Percentiles rank a stretch among this genome's conserved stretches.
phyloP scores from a whole-genome alignment of 768 basidiomycete genomes.

The Tremella yokohamensis region DNA sequence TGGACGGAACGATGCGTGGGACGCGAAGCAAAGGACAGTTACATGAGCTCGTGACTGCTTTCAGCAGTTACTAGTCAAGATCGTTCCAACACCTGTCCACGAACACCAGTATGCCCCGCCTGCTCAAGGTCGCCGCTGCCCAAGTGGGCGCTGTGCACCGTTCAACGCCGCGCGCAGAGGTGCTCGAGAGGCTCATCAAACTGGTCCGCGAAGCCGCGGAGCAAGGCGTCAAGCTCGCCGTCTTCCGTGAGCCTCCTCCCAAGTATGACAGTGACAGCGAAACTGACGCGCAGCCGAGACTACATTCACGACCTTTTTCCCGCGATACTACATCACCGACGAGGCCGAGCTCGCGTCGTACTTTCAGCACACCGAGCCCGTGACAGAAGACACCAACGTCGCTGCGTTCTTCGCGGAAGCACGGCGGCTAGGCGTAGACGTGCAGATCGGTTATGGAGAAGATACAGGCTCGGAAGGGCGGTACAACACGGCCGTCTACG shows the following conservation, averaged over 20 bases:
- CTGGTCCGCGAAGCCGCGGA: slow-evolving; percentile 31
- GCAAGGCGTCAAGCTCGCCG: slow-evolving; percentile 30
- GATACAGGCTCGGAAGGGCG: slow-evolving; percentile 31
- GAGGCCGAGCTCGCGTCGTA: slow-evolving; percentile 37
- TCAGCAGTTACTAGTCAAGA: too few species aligned
- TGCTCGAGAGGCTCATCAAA: slow-evolving; percentile 34
- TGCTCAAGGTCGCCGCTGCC: slow-evolving; percentile 47
- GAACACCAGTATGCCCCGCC: slow-evolving; percentile 31
- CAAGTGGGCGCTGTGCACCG: slow-evolving; percentile 50
- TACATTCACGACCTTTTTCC: slow-evolving; percentile 49
- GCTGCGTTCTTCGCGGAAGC: slow-evolving; percentile 35
- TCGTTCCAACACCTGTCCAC: background rate
- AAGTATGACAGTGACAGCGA: background rate
- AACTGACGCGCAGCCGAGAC: slow-evolving; percentile 18
- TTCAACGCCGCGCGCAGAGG: slow-evolving; percentile 23
- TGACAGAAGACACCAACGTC: slow-evolving; percentile 29
- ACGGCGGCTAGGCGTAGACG: slow-evolving; percentile 38
- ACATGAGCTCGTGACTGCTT: too few species aligned
- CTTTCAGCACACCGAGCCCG: slow-evolving; percentile 30
- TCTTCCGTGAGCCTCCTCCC: slow-evolving; percentile 23
- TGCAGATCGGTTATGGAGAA: slow-evolving; percentile 49
- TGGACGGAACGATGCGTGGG: too few species aligned
- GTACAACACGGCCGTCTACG: slow-evolving; percentile 48
- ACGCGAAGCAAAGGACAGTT: too few species aligned
- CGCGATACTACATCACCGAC: slow-evolving; percentile 43